Evolutionary conservation across 495 filamentous ascomycete species (phyloP).

Genomic region (Articulospora tetracladia): DNA sequence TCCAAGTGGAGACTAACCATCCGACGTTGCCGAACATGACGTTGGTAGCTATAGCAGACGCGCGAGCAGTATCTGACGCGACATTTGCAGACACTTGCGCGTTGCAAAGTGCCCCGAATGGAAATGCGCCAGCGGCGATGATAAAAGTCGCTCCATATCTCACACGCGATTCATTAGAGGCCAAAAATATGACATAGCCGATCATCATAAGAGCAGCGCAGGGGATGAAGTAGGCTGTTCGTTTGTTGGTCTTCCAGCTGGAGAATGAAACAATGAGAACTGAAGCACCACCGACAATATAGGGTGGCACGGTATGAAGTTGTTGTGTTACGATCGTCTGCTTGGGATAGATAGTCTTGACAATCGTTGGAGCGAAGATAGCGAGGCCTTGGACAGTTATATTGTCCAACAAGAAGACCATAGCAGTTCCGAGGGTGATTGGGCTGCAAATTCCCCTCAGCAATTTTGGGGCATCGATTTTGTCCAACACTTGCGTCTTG

Average conservation of each 20-base stretch:
- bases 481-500: constrained; percentile 63
- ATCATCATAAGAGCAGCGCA: constrained; percentile 54
- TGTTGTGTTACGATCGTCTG: constrained; percentile 53
- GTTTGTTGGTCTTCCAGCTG: constrained; percentile 54
- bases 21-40: constrained; percentile 75
- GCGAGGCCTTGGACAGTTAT: constrained; percentile 73
- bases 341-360: constrained; percentile 60
- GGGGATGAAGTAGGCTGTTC: constrained; percentile 58
- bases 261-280: constrained; percentile 57
- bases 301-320: constrained; percentile 69
- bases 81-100: constrained; percentile 68
- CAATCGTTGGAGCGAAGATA: constrained; percentile 71
- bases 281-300: constrained; percentile 65
- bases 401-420: constrained; percentile 68
- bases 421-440: constrained; percentile 60
- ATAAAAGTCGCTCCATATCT: constrained; percentile 71
- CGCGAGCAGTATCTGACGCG: constrained; percentile 63
- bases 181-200: constrained; percentile 72
- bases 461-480: constrained; percentile 57
- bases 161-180: constrained; percentile 44
- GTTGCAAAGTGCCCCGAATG: constrained; percentile 60
- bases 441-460: constrained; percentile 56
- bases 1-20: constrained; percentile 68
- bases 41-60: constrained; percentile 58
- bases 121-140: constrained; percentile 63